Conservation (phyloP, 2,329 filamentous ascomycete genomes). For the Phialemonium atrogriseum region DNA sequence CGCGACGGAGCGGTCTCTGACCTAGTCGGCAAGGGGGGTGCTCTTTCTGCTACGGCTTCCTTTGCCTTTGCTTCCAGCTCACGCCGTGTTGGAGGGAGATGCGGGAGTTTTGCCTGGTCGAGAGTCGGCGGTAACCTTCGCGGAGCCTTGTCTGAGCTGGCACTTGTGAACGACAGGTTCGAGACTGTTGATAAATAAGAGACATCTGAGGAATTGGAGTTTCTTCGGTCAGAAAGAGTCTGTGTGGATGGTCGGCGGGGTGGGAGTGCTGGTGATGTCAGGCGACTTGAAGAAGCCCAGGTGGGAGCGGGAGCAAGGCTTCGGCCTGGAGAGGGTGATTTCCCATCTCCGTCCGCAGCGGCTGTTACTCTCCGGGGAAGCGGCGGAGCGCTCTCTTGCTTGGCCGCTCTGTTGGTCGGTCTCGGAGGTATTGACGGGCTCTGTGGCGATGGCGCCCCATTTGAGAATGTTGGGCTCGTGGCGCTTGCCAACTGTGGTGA, state of each 20-base stretch:
- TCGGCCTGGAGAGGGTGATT: slow-evolving; percentile 17
- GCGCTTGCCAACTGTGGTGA: slow-evolving; percentile 25
- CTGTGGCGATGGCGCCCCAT: slow-evolving; percentile 13
- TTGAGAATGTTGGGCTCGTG: slow-evolving; percentile 18
- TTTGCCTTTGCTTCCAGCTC: slow-evolving; percentile 42
- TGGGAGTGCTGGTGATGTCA: slow-evolving; percentile 38
- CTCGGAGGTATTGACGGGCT: slow-evolving; percentile 31
- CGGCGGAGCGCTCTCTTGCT: slow-evolving; percentile 23
- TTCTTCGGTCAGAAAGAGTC: slow-evolving; percentile 34
- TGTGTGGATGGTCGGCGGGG: slow-evolving; percentile 40
- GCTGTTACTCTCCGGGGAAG: slow-evolving; percentile 30
- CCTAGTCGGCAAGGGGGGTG: slow-evolving; percentile 27
- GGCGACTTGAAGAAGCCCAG: slow-evolving; percentile 27
- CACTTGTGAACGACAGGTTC: slow-evolving; percentile 42
- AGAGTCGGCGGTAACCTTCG: slow-evolving; percentile 49
- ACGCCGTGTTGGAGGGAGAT: slow-evolving; percentile 45
- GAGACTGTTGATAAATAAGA: slow-evolving; percentile 48
- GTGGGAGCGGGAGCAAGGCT: slow-evolving; percentile 26
- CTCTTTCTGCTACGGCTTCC: slow-evolving; percentile 15
- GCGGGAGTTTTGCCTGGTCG: slow-evolving; percentile 48
- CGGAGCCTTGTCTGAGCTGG: slow-evolving; percentile 31
- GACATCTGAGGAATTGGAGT: slow-evolving; percentile 49
- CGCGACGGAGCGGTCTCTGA: slow-evolving; percentile 28
- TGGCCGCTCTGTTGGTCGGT: slow-evolving; percentile 17
- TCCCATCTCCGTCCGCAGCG: slow-evolving; percentile 10